Conservation (phyloP, 371 early-diverging fungal genomes). For the Mucor velutinosus region DNA sequence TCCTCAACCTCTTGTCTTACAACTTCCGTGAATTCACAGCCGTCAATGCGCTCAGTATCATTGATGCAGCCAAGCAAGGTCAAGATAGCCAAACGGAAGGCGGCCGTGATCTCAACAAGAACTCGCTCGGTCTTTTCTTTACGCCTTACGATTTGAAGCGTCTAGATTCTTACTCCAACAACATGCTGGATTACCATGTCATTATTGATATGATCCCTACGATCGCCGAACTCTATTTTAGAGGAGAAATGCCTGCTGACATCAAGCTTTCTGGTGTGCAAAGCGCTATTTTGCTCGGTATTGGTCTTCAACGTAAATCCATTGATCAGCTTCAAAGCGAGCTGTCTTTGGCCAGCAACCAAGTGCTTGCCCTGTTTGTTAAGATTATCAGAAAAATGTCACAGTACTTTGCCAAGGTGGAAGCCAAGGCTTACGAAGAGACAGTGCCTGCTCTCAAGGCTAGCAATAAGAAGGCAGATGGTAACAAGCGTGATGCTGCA, state of each 20-base stretch:
- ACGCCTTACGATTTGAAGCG: constrained; percentile 93
- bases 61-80: constrained; percentile 71
- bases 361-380: constrained; percentile 92
- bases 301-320: constrained; percentile 92
- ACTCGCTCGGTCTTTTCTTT: constrained; percentile 66
- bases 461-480: constrained; percentile 15
- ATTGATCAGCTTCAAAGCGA: constrained; percentile 87
- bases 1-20: constrained; percentile 84
- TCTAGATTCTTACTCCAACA: constrained; percentile 91
- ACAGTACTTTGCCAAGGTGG: constrained; percentile 62
- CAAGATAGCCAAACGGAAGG: constrained; percentile 28
- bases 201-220: constrained; percentile 90
- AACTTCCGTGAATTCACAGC: constrained; percentile 87
- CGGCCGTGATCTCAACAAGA: constrained; percentile 41
- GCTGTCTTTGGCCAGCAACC: constrained; percentile 79
- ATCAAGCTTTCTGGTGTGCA: constrained; percentile 87
- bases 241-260: constrained; percentile 54
- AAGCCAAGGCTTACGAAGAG: constrained; percentile 48
- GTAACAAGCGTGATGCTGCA: constrained; percentile 59
- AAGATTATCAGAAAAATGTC: constrained; percentile 85
- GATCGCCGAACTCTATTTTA: constrained; percentile 81
- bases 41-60: constrained; percentile 78
- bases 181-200: constrained; percentile 96
- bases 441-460: constrained; percentile 26
- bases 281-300: constrained; percentile 80